Evolutionary conservation across 345 rosid species (phyloP).

Genomic region (Orychophragmus violaceus): DNA sequence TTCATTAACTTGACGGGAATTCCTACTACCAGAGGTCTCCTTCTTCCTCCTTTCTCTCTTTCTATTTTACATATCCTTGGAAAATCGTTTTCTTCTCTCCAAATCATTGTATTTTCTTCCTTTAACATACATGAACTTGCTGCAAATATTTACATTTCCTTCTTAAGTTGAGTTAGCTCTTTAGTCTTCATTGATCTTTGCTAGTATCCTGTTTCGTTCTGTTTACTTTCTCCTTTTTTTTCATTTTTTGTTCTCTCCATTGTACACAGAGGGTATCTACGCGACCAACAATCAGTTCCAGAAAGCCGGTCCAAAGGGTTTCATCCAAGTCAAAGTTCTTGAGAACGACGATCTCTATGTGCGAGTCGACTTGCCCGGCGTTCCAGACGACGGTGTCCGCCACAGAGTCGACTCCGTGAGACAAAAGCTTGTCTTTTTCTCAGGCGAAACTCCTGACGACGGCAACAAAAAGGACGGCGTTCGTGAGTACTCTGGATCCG

Average conservation of each 20-base stretch:
- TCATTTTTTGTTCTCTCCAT: no score
- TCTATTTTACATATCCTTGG: neutral
- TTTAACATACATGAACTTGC: neutral
- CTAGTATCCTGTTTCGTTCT: neutral
- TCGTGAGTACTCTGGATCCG: constrained; percentile 13
- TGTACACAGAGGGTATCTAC: neutral
- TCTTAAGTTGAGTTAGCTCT: neutral
- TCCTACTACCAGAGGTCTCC: neutral
- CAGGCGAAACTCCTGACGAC: neutral
- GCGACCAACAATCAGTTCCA: neutral
- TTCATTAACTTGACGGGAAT: neutral
- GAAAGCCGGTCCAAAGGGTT: constrained; percentile 1
- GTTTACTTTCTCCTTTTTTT: no score
- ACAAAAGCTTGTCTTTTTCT: constrained; percentile 16
- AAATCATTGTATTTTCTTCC: neutral
- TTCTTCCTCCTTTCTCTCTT: neutral
- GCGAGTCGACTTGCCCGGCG: constrained; percentile 25
- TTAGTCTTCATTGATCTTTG: neutral
- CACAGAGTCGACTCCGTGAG: constrained; percentile 13
- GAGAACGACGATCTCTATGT: constrained; percentile 2
- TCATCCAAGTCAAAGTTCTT: neutral
- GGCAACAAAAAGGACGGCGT: neutral
- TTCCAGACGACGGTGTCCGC: neutral
- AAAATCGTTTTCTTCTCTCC: neutral
- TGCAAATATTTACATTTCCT: neutral